Conservation (phyloP, 495 filamentous ascomycete species). For the Stereocaulon alpinum region DNA sequence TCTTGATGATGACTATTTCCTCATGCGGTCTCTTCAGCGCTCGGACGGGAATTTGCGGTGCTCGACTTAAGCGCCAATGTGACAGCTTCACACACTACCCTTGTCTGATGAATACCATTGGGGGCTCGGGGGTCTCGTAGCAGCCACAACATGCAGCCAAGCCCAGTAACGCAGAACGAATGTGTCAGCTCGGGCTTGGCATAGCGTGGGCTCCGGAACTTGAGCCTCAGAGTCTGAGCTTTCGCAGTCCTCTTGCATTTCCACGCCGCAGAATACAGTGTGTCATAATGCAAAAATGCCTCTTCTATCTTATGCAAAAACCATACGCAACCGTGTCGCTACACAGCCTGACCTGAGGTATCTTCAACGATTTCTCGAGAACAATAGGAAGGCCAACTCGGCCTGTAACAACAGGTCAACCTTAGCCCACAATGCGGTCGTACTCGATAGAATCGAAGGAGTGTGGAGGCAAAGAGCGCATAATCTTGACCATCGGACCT, state of each 20-base stretch:
- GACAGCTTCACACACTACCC: no score
- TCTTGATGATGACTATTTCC: no score
- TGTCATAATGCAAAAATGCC: not conserved
- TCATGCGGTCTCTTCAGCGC: not conserved
- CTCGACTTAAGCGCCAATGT: no score
- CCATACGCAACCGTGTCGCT: not conserved
- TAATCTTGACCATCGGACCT: not conserved
- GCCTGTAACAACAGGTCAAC: not conserved
- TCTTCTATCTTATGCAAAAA: not conserved
- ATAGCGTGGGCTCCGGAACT: no score
- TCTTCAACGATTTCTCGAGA: not conserved
- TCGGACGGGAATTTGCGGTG: not conserved
- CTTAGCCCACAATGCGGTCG: not conserved
- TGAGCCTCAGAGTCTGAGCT: not conserved
- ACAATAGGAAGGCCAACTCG: not conserved
- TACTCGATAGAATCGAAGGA: slow-evolving; percentile 1
- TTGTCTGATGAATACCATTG: not conserved
- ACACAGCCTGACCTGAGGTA: not conserved
- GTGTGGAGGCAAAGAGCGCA: not conserved
- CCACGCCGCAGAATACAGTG: not conserved
- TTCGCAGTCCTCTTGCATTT: not conserved
- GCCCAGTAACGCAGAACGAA: not conserved
- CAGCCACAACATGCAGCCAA: not conserved
- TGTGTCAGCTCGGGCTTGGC: no score
- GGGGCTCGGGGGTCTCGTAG: not conserved